Evolutionary conservation across 352 stramenopile species (phyloP), one percentile per base, ranked within the genome.

Genomic region (Pythium scleroteichum): DNA sequence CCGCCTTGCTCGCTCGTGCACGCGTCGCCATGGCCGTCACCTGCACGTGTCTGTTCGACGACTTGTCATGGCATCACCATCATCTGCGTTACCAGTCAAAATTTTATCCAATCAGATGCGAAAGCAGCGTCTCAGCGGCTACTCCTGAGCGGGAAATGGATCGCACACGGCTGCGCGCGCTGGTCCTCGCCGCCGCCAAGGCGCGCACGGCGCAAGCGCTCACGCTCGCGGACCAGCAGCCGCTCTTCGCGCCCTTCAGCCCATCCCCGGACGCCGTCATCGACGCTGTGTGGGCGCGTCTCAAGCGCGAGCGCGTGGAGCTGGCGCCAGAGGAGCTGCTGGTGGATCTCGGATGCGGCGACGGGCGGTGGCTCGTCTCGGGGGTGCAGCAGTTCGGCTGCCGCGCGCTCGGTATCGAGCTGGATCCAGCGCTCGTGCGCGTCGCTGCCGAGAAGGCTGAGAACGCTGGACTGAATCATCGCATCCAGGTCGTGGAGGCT

Each of bases 271-370:
- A 65, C 23, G 64, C 56, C 8, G 46, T 93, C 20, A 80, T 94
- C 49, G 56, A 78, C 45, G 73, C 79, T 12, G 78, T 95, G 6
- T 94, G 86, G 86, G 64, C 70, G 2, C 68, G 73, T 20, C 53
- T 94, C 27, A 59, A 70, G 24, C 17, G 19, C 0, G 44, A 59
- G 19, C 41, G 60, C 0, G 24, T 68, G 10, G 33, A 56, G 0
- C 65, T 92, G 17, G 47, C 32, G 1, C 16, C 51, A 0, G 16
- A 73, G 6, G 84, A 95, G 38, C 66, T 92, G 39, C 63, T 95
- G 22, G 82, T 95, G 29, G 86, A 95, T 59, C 78, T 94, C 45
- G 84, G 84, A 35, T 95, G 84, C 27, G 86, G 86, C 24, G 84
- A 95, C 63, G 86, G 69, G 26, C 80, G 84, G 1, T 95, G 86